These are phyloP conservation scores for Protea cynaroides DNA, from an alignment of 164 flowering plant species.

Conservation along the genomic window DNA sequence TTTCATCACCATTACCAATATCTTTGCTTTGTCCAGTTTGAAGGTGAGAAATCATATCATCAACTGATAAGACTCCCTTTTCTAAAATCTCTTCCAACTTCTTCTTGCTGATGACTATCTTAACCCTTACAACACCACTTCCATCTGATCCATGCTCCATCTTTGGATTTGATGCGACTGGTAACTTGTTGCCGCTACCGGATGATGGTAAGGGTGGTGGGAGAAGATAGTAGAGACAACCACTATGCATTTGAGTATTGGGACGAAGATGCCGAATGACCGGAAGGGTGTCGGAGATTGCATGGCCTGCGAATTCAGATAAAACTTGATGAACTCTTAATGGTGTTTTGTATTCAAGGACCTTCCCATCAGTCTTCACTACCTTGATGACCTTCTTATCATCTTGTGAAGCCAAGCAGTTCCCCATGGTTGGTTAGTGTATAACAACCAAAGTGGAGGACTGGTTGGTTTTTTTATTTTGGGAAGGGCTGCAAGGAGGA, in stretches of 20 bases:
- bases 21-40: slow-evolving; percentile 10
- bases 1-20: slow-evolving; percentile 6
- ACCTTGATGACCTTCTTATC: slow-evolving; percentile 26
- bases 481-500: slow-evolving; percentile 18
- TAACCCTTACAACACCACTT: slow-evolving; percentile 42
- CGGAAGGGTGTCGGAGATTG: slow-evolving; percentile 30
- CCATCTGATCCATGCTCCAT: slow-evolving; percentile 8
- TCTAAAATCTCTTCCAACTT: slow-evolving; percentile 52
- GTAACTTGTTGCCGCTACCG: slow-evolving; percentile 12
- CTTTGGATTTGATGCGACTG: slow-evolving; percentile 19
- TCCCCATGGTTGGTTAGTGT: slow-evolving; percentile 48
- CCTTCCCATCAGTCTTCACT: slow-evolving; percentile 58
- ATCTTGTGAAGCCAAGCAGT: slow-evolving; percentile 47
- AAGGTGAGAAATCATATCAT: slow-evolving; percentile 30
- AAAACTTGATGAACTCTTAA: slow-evolving; percentile 43
- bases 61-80: slow-evolving; percentile 37
- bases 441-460: no score
- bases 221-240: slow-evolving; percentile 48
- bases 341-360: slow-evolving; percentile 49
- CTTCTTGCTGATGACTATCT: slow-evolving; percentile 55
- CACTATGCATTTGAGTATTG: slow-evolving; percentile 28
- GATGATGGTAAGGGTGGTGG: slow-evolving; percentile 28
- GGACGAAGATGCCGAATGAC: slow-evolving; percentile 32
- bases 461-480: slow-evolving; percentile 1
- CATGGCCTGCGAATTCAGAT: slow-evolving; percentile 40